phyloP scores from a whole-genome alignment of 208 protist species.

The Trypanosoma vivax region DNA sequence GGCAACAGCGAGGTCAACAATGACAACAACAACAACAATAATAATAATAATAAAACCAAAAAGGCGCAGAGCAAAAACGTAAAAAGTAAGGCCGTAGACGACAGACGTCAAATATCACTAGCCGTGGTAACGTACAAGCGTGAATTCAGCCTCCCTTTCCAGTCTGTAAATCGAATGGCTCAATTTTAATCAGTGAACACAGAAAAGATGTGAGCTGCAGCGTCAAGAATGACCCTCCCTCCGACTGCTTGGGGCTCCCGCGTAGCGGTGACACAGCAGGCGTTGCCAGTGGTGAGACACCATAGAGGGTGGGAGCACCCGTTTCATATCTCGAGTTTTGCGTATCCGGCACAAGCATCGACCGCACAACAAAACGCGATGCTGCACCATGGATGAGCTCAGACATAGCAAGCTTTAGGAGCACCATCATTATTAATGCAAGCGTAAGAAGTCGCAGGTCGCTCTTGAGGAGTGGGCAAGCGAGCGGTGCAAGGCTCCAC shows the following conservation, averaged over 20 bases:
- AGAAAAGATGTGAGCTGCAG: conserved; percentile 27
- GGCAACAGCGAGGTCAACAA: too few species aligned
- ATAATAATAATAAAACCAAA: too few species aligned
- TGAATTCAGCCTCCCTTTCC: conserved; percentile 10
- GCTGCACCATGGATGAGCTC: conserved; percentile 19
- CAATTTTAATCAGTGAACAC: conserved; percentile 20
- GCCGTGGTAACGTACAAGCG: background rate
- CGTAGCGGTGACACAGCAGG: background rate
- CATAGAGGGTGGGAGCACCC: background rate
- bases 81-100: too few species aligned
- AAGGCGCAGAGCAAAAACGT: too few species aligned
- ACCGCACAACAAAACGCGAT: conserved; percentile 27
- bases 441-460: conserved; percentile 22
- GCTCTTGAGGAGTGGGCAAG: conserved; percentile 13
- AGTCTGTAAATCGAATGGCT: conserved; percentile 32
- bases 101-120: background rate
- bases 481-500: conserved; percentile 30
- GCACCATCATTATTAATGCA: conserved; percentile 5
- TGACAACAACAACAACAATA: too few species aligned
- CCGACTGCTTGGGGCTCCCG: background rate
- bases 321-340: background rate
- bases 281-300: conserved; percentile 17
- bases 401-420: conserved; percentile 27
- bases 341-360: conserved; percentile 3
- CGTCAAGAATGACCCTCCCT: conserved; percentile 2